phyloP scores from a whole-genome alignment of 306 rosid species.

The Ormosia emarginata region DNA sequence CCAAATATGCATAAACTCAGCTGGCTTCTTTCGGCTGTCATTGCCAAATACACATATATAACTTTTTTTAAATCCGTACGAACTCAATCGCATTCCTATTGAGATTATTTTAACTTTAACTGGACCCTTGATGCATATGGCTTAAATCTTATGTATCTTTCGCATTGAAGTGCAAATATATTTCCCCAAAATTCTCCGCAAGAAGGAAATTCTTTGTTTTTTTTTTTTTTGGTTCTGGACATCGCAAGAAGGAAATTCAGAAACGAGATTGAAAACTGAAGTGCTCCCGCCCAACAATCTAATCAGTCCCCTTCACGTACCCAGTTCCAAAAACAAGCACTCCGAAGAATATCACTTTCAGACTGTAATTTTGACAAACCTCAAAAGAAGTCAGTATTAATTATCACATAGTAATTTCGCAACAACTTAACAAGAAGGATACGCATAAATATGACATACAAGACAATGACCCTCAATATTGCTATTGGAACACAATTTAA shows the following conservation, averaged over 20 bases:
- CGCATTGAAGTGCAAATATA: background rate
- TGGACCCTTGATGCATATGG: background rate
- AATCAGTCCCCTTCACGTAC: slow-evolving; percentile 26
- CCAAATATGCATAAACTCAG: background rate
- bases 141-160: background rate
- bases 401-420: background rate
- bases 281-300: slow-evolving; percentile 21
- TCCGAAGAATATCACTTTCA: slow-evolving; percentile 41
- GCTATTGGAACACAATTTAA: background rate
- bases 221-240: too few species aligned
- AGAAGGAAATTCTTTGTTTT: slow-evolving; percentile 36
- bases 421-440: background rate
- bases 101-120: background rate
- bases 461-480: background rate
- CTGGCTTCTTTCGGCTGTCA: background rate
- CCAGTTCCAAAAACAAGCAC: slow-evolving; percentile 25
- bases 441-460: background rate
- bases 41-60: too few species aligned
- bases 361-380: background rate
- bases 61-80: too few species aligned
- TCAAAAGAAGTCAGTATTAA: background rate
- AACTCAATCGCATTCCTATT: background rate
- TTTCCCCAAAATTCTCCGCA: slow-evolving; percentile 48
- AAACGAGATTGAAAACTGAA: slow-evolving; percentile 48
- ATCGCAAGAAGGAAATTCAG: slow-evolving; percentile 55